phyloP scores from a whole-genome alignment of 768 basidiomycete species.

The Stropharia rugosoannulata region DNA sequence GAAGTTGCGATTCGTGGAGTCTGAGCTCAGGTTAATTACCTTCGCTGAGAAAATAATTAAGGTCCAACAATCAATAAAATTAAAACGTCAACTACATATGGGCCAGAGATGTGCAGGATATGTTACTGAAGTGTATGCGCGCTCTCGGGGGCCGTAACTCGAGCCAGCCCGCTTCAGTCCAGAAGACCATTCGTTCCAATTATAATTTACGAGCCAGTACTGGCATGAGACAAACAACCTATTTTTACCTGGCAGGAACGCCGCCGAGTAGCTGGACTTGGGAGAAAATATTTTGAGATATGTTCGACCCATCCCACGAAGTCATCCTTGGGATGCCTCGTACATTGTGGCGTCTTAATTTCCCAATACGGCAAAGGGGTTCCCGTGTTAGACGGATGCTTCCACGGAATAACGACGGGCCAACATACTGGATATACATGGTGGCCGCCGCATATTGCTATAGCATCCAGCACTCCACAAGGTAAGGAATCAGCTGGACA shows the following conservation, averaged over 20 bases:
- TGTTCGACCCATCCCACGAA: not conserved
- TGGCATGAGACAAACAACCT: not conserved
- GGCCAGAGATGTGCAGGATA: not conserved
- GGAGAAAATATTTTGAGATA: not conserved
- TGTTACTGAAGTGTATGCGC: not conserved
- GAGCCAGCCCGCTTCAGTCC: not conserved
- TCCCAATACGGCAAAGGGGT: conserved; percentile 1
- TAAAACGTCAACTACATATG: not conserved
- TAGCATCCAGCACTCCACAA: not conserved
- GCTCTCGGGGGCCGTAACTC: no score
- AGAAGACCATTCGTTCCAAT: not conserved
- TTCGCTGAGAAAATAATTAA: no score
- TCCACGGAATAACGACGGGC: conserved; percentile 2
- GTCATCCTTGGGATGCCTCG: not conserved
- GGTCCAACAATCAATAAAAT: not conserved
- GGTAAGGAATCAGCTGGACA: not conserved
- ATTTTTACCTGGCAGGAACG: not conserved
- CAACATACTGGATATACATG: not conserved
- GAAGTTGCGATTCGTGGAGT: not conserved
- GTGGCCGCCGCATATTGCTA: not conserved
- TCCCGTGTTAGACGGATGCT: not conserved
- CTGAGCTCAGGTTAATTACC: no score
- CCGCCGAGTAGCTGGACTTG: not conserved
- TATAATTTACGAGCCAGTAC: not conserved
- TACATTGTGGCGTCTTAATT: not conserved